phyloP scores from a whole-genome alignment of 352 stramenopile genomes.

The Peronospora belbahrii region DNA sequence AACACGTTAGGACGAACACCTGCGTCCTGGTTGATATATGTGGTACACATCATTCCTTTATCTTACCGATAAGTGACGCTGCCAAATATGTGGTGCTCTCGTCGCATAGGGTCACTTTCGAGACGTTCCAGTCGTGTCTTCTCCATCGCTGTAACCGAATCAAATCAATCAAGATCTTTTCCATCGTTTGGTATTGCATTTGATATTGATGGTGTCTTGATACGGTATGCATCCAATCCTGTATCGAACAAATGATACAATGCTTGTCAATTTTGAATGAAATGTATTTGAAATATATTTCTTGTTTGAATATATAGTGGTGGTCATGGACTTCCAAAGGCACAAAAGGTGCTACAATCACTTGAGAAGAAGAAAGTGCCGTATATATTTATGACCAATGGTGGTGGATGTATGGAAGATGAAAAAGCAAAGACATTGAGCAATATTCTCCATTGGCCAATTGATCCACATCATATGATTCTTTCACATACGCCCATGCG shows the following conservation, averaged over 20 bases:
- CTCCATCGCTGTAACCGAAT: conserved; percentile 1
- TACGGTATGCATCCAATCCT: conserved; percentile 65
- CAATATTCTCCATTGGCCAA: conserved; percentile 45
- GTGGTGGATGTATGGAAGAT: conserved; percentile 79
- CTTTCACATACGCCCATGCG: conserved; percentile 88
- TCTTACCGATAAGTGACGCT: too few relatives aligned
- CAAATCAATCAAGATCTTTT: not conserved
- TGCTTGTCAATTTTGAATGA: not conserved
- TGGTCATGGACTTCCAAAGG: conserved; percentile 58
- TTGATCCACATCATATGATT: conserved; percentile 71
- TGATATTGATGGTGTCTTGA: conserved; percentile 89
- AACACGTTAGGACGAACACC: too few relatives aligned
- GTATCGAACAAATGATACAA: not conserved
- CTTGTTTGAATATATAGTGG: conserved; percentile 30
- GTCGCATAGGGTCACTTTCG: conserved; percentile 5
- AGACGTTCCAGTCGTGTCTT: conserved; percentile 6
- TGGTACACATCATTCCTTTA: conserved; percentile 8
- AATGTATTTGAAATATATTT: not conserved
- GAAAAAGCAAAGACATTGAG: conserved; percentile 76
- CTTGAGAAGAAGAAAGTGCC: conserved; percentile 57
- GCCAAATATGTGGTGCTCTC: conserved; percentile 29
- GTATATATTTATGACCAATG: conserved; percentile 89
- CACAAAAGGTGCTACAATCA: conserved; percentile 56
- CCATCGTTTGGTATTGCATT: conserved; percentile 81
- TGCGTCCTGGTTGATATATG: too few relatives aligned